phyloP scores from a whole-genome alignment of 2,329 filamentous ascomycete genomes.

The Fusarium temperatum region DNA sequence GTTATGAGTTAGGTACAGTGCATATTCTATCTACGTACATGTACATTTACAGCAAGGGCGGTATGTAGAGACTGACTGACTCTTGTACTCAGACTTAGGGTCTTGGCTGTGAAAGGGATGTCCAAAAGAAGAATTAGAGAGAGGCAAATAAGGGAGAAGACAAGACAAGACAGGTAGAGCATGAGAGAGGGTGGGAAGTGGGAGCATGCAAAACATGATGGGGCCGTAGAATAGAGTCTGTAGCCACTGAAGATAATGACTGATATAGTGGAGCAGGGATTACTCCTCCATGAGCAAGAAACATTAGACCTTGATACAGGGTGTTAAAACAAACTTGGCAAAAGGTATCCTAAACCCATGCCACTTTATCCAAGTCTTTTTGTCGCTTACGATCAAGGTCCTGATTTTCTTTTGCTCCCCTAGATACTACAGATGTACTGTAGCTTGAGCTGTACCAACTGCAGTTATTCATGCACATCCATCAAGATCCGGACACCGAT shows the following conservation, averaged over 20 bases:
- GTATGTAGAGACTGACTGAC: slow-evolving; percentile 14
- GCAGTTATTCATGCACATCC: slow-evolving; percentile 11
- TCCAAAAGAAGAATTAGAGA: background rate
- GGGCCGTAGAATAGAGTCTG: background rate
- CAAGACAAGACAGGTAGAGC: background rate
- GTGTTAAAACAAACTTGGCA: too few relatives aligned
- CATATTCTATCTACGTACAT: background rate
- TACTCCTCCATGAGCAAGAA: too few relatives aligned
- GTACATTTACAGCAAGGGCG: background rate
- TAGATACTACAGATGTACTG: background rate
- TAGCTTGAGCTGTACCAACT: background rate
- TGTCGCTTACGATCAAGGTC: too few relatives aligned
- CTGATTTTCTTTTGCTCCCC: too few relatives aligned
- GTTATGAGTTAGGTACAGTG: background rate
- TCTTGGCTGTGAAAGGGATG: slow-evolving; percentile 16
- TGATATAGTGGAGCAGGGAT: background rate
- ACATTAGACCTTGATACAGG: too few relatives aligned
- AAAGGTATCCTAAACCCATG: too few relatives aligned
- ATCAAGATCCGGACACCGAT: slow-evolving; percentile 10
- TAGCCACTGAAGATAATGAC: slow-evolving; percentile 1
- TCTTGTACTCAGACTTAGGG: slow-evolving; percentile 7
- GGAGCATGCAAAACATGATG: slow-evolving; percentile 17
- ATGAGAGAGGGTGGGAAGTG: slow-evolving; percentile 2
- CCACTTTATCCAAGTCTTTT: too few relatives aligned
- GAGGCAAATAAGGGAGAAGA: background rate